phyloP scores from a whole-genome alignment of 176 grass and related monocot genomes.

The Sorghum bicolor region Sorghum_bicolor_NCBIv3 NC_012870.2:69446501-69447000 shows the following conservation, averaged over 20 bases:
- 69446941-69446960: not conserved
- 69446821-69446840: conserved; percentile 1
- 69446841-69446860: not conserved
- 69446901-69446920: not conserved
- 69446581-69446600: conserved; percentile 6
- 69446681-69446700: not conserved
- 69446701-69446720: not conserved
- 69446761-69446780: not conserved
- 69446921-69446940: not conserved
- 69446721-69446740: not conserved
- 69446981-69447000: too few relatives aligned
- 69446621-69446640: not conserved
- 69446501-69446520: conserved; percentile 3
- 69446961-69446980: not conserved
- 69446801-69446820: not conserved
- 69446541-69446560: not conserved
- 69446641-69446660: not conserved
- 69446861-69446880: not conserved
- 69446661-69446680: not conserved
- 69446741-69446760: conserved; percentile 6
- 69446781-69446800: not conserved
- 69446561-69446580: conserved; percentile 3
- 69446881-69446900: not conserved
- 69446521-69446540: conserved; percentile 39
- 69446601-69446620: not conserved